These are phyloP conservation scores for Sungouiozyma intestinalis DNA, from an alignment of 805 yeast genomes.

Conservation along the genomic window DNA sequence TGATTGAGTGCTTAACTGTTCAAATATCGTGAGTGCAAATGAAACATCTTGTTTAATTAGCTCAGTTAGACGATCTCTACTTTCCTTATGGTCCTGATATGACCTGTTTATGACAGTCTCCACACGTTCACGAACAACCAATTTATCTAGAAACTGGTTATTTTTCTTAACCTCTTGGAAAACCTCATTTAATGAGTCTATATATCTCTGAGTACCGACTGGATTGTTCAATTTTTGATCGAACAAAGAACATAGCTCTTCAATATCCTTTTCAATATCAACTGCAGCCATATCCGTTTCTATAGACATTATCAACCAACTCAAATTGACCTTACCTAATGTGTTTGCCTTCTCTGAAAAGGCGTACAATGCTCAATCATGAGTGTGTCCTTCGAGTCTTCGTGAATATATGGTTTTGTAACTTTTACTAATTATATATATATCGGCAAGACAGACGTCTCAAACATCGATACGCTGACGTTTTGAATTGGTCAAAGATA, in stretches of 20 bases:
- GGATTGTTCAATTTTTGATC: conserved; percentile 9
- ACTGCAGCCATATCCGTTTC: conserved; percentile 1
- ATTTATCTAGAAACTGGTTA: conserved; percentile 3
- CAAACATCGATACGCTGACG: no score
- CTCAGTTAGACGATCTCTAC: conserved; percentile 11
- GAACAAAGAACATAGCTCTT: conserved; percentile 11
- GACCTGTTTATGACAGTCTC: conserved; percentile 18
- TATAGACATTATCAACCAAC: no score
- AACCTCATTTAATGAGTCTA: conserved; percentile 11
- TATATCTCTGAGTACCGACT: conserved; percentile 11
- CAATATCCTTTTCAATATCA: conserved; percentile 2
- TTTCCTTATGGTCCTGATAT: conserved; percentile 21
- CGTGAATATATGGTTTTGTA: no score
- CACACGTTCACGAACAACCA: neutral
- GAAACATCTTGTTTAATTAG: conserved; percentile 10
- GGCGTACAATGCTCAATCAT: no score
- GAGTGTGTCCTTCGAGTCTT: no score
- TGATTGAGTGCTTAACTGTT: conserved; percentile 10
- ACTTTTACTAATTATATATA: no score
- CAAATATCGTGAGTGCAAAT: conserved; percentile 15
- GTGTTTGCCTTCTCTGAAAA: no score
- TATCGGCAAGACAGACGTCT: no score
- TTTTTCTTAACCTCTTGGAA: conserved; percentile 2
- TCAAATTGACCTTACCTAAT: no score
- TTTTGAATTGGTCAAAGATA: no score